Percentiles rank a stretch among this genome's conserved stretches.
phyloP scores from a whole-genome alignment of 495 filamentous ascomycete genomes.

The Podospora fimiseda region DNA sequence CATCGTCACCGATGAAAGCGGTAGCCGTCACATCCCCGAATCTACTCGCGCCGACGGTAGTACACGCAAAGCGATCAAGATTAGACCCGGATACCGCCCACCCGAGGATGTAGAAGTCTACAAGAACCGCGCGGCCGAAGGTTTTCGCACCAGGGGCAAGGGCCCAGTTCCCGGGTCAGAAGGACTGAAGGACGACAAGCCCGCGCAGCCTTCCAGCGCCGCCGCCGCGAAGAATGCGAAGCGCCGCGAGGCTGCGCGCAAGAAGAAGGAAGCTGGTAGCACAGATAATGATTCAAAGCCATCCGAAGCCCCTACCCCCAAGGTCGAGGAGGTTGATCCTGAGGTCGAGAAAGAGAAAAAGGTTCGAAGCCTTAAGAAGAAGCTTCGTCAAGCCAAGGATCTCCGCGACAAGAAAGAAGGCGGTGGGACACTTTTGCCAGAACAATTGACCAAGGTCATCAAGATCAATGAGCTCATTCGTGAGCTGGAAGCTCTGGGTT shows the following conservation, averaged over 20 bases:
- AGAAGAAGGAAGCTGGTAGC: constrained; percentile 58
- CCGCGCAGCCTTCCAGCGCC: constrained; percentile 35
- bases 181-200: constrained; percentile 48
- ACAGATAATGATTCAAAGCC: constrained; percentile 31
- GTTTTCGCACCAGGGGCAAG: constrained; percentile 73
- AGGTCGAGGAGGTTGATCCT: constrained; percentile 44
- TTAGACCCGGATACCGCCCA: constrained; percentile 86
- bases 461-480: constrained; percentile 90
- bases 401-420: constrained; percentile 85
- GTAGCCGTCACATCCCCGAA: constrained; percentile 82
- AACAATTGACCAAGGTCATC: constrained; percentile 96
- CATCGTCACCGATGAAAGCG: constrained; percentile 69
- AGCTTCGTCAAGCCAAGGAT: constrained; percentile 86
- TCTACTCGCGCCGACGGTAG: constrained; percentile 83
- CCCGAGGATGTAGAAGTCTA: constrained; percentile 96
- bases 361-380: constrained; percentile 89
- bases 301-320: constrained; percentile 19
- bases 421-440: constrained; percentile 74
- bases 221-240: constrained; percentile 80
- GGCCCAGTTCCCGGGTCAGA: constrained; percentile 76
- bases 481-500: constrained; percentile 80
- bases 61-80: constrained; percentile 81
- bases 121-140: constrained; percentile 84
- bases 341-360: constrained; percentile 88
- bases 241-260: constrained; percentile 70